Conservation (phyloP, 2,329 filamentous ascomycete species). For the Knufia fluminis region DNA sequence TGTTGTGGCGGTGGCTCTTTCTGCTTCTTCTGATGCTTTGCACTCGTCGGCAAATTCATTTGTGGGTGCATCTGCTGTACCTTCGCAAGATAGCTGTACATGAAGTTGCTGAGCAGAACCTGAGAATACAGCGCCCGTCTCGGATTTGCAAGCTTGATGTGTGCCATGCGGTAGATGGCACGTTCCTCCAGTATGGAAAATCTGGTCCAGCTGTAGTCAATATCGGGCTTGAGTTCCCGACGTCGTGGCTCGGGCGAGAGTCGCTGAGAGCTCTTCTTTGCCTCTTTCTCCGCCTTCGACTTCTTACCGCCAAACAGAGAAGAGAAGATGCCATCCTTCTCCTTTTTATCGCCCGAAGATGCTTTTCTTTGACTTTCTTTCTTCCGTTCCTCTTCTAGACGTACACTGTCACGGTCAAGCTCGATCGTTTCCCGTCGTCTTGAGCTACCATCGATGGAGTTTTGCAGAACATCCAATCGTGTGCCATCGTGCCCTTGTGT, state of each 20-base stretch:
- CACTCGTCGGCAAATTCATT: constrained; percentile 76
- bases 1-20: constrained; percentile 26
- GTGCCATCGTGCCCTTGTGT: constrained; percentile 62
- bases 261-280: constrained; percentile 60
- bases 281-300: constrained; percentile 64
- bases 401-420: constrained; percentile 68
- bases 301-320: constrained; percentile 91
- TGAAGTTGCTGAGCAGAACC: constrained; percentile 95
- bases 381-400: constrained; percentile 60
- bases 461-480: constrained; percentile 76
- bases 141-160: constrained; percentile 97
- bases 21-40: constrained; percentile 52
- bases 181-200: constrained; percentile 93
- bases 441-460: constrained; percentile 62
- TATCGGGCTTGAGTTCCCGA: constrained; percentile 67
- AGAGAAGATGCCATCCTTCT: constrained; percentile 88
- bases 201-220: constrained; percentile 92
- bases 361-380: constrained; percentile 70
- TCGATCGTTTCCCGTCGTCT: constrained; percentile 72
- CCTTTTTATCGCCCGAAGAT: constrained; percentile 58
- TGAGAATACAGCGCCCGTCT: constrained; percentile 85
- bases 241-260: constrained; percentile 73
- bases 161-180: constrained; percentile 96
- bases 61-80: constrained; percentile 98
- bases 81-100: constrained; percentile 98